Conservation (phyloP, 495 filamentous ascomycete species). For the Saxispiralis lemnorum region DNA sequence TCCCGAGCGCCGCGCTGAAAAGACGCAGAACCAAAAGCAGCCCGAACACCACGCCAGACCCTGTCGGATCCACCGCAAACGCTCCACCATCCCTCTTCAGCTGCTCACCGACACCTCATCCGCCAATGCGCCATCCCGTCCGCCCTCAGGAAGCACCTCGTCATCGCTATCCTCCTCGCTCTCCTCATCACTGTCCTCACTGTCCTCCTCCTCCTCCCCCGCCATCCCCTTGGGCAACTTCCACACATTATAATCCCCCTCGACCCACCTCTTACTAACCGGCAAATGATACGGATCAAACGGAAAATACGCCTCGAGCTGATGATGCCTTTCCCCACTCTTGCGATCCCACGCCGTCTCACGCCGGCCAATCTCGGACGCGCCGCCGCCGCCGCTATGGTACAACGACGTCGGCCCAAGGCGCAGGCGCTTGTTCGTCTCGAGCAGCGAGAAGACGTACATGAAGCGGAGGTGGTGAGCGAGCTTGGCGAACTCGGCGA, state of each 20-base stretch:
- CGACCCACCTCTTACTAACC: constrained; percentile 66
- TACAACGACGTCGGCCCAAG: constrained; percentile 37
- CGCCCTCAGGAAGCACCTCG: constrained; percentile 22
- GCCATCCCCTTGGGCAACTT: constrained; percentile 53
- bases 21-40: background rate
- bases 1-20: constrained; percentile 10
- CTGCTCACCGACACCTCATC: constrained; percentile 8
- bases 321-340: constrained; percentile 48
- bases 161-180: constrained; percentile 33
- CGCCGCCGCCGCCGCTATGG: constrained; percentile 21
- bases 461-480: constrained; percentile 67
- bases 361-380: constrained; percentile 32
- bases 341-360: constrained; percentile 44
- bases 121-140: constrained; percentile 4
- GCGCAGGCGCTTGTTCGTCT: constrained; percentile 74
- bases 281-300: constrained; percentile 92
- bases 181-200: constrained; percentile 30
- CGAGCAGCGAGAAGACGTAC: constrained; percentile 72
- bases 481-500: constrained; percentile 75
- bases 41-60: no score
- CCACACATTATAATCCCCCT: constrained; percentile 74
- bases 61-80: no score
- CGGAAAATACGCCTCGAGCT: constrained; percentile 86
- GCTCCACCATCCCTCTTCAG: background rate
- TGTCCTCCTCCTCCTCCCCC: constrained; percentile 29